Percentiles rank a stretch among this genome's conserved stretches.
Evolutionary conservation across 768 basidiomycete genomes (phyloP).

Genomic region (Floccularia luteovirens): DNA sequence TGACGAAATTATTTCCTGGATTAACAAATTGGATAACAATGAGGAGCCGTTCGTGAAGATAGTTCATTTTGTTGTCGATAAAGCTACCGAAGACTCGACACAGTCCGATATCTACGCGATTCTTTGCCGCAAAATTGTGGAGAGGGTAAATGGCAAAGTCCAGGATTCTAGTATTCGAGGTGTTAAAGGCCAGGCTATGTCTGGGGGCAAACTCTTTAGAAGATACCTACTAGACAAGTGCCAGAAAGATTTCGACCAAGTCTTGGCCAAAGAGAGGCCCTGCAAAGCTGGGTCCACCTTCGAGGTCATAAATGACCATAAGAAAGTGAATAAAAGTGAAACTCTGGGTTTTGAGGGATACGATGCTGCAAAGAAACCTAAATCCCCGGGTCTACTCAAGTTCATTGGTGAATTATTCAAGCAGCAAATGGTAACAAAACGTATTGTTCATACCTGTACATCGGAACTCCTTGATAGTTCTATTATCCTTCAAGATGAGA

Average conservation of each 20-base stretch:
- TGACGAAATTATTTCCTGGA: constrained; percentile 91
- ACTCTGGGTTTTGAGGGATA: constrained; percentile 93
- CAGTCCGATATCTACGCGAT: constrained; percentile 99
- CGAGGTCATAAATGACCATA: constrained; percentile 67
- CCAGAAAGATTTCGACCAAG: constrained; percentile 96
- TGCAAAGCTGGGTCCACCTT: constrained; percentile 79
- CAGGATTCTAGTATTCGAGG: constrained; percentile 84
- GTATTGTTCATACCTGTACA: constrained; percentile 98
- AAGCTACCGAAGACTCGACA: constrained; percentile 91
- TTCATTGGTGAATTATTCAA: constrained; percentile 99
- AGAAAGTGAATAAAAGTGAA: constrained; percentile 36
- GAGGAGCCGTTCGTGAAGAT: constrained; percentile 94
- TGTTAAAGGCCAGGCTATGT: constrained; percentile 77
- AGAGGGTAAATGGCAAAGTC: constrained; percentile 80
- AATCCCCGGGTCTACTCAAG: constrained; percentile 93
- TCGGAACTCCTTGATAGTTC: constrained; percentile 92
- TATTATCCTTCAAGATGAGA: constrained; percentile 94
- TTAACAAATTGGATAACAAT: constrained; percentile 88
- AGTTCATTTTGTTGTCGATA: constrained; percentile 93
- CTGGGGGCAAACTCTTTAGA: constrained; percentile 91
- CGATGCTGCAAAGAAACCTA: constrained; percentile 93
- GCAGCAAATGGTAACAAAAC: constrained; percentile 93
- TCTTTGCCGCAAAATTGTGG: constrained; percentile 93
- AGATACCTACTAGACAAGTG: constrained; percentile 96
- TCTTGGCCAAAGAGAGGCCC: constrained; percentile 86